Percentiles rank a stretch among this genome's conserved stretches.
Evolutionary conservation across 768 basidiomycete genomes (phyloP).

Genomic region (Termitomyces sp.): DNA sequence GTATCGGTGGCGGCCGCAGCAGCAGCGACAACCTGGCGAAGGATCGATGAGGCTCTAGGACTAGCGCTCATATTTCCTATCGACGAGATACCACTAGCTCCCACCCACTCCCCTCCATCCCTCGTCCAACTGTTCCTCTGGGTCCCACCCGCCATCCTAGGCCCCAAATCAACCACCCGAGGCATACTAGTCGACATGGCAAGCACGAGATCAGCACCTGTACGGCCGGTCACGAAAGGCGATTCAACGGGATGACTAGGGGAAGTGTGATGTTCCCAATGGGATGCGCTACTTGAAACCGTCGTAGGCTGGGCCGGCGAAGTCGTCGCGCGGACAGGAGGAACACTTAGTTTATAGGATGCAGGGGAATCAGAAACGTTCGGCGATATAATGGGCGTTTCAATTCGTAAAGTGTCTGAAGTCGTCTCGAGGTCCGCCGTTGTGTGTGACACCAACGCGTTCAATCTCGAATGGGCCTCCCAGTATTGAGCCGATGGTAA

Average conservation of each 20-base stretch:
- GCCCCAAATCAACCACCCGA: neutral
- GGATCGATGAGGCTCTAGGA: constrained; percentile 1
- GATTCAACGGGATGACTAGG: neutral
- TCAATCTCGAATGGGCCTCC: neutral
- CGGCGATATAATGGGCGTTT: neutral
- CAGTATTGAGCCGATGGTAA: neutral
- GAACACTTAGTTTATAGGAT: neutral
- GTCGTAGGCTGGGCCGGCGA: neutral
- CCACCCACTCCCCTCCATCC: neutral
- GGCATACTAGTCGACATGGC: constrained; percentile 8
- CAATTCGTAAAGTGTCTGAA: neutral
- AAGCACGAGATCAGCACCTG: constrained; percentile 4
- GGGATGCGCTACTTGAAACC: neutral
- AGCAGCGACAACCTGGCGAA: neutral
- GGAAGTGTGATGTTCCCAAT: neutral
- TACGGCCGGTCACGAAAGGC: neutral
- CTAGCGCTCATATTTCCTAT: neutral
- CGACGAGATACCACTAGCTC: neutral
- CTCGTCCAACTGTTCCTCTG: neutral
- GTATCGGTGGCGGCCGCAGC: neutral
- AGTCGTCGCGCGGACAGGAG: neutral
- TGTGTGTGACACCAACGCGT: neutral
- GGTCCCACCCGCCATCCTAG: neutral
- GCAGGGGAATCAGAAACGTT: neutral
- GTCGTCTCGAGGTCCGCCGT: neutral